phyloP scores from a whole-genome alignment of 1,284 basidiomycete species.

The Hypsizygus ulmarius region DNA sequence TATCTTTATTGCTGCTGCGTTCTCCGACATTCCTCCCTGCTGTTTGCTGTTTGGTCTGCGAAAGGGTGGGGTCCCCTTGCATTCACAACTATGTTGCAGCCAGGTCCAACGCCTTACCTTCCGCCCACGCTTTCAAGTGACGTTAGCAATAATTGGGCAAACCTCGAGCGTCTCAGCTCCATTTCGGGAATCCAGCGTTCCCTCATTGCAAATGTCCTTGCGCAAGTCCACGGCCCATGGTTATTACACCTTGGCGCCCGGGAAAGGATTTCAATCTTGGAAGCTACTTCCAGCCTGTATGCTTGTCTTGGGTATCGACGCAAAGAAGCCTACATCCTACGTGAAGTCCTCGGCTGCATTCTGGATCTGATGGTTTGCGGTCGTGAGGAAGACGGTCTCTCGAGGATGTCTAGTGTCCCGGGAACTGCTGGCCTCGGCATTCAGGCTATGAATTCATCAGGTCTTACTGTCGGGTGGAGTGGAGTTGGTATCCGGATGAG shows the following conservation, averaged over 20 bases:
- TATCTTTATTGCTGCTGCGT: slow-evolving; percentile 66
- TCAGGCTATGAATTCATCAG: slow-evolving; percentile 34
- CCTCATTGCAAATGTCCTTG: slow-evolving; percentile 60
- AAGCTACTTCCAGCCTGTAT: slow-evolving; percentile 72
- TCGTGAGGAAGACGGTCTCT: slow-evolving; percentile 59
- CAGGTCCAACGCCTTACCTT: slow-evolving; percentile 53
- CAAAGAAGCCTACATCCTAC: slow-evolving; percentile 83
- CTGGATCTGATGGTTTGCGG: slow-evolving; percentile 79
- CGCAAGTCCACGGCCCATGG: slow-evolving; percentile 81
- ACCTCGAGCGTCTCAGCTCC: slow-evolving; percentile 58
- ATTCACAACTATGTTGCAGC: slow-evolving; percentile 71
- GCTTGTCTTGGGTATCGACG: slow-evolving; percentile 76
- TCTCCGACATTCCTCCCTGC: slow-evolving; percentile 64
- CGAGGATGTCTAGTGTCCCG: slow-evolving; percentile 39
- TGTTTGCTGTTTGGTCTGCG: slow-evolving; percentile 79
- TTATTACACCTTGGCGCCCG: slow-evolving; percentile 75
- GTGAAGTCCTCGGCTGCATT: slow-evolving; percentile 79
- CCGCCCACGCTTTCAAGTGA: slow-evolving; percentile 48
- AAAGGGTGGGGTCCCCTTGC: slow-evolving; percentile 86
- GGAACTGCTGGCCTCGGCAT: slow-evolving; percentile 48
- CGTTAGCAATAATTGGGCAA: slow-evolving; percentile 41
- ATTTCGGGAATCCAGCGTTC: slow-evolving; percentile 69
- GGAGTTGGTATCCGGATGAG: slow-evolving; percentile 66
- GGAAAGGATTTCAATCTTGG: slow-evolving; percentile 70
- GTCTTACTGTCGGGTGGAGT: slow-evolving; percentile 37